Base-by-base conservation (phyloP, 208 protist species). In the Leishmania martiniquensis region DNA sequence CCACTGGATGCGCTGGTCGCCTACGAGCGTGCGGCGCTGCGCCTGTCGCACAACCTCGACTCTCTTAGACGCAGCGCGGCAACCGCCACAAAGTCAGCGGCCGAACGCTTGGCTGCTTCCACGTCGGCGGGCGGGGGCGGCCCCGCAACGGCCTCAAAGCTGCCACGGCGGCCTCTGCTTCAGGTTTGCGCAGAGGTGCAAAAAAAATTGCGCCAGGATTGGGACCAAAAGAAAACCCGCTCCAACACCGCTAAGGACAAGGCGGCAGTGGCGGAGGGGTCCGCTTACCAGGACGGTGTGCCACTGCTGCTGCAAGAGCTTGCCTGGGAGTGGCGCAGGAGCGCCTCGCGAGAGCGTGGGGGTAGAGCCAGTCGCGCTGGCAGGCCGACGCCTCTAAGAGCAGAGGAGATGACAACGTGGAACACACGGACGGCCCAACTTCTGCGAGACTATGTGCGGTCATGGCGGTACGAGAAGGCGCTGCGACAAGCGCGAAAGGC, bases 271-370 rank as follows among this genome's bases (percentile, higher is more conserved):
- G 57, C 57, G 54, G 25, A 22, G 15, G 29, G 25, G 7, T 7
- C 54, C 25, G 54, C 39, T 12, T 91, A 89, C 73, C 69, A 73
- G 10, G 81, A 82, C 3, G 77, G 82, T 6, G 83, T 93, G 29
- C 89, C 89, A 9, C n/a, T 93, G 45, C 69, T 86, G 60, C 66
- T 93, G 69, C 89, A 93, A 42, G 89, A 93, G 39, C 57, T 91
- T 2, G 85, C 80, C 9, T 84, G 76, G 47, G 74, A 69, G 49
- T 93, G 89, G 86, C 4, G 17, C 32, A 32, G 9, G 22, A 65
- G 34, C 45, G 25, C 63, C 25, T 47, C 20, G 37, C 32, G 39
- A 69, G 34, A 59, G 47, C 37, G n/a, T 12, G 13, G 47, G 25
- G 20, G 32, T 9, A n/a, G 32, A n/a, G 2, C 47, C 25, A 13